These are phyloP conservation scores for Paramecium caudatum DNA, from an alignment of 73 alveolate species.

Conservation along the genomic window DNA sequence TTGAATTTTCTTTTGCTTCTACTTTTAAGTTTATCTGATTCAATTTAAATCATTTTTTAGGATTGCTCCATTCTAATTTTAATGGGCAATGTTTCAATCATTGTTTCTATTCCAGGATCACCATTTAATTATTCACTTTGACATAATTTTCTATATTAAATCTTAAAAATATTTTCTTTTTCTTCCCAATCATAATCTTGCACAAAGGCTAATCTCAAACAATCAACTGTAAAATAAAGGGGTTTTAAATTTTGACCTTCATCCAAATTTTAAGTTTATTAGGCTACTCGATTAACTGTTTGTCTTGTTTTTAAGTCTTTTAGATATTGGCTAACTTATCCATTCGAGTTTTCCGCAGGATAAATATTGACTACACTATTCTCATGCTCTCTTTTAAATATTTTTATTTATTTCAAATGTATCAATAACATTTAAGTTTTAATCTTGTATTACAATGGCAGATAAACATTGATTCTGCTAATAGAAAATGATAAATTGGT, in stretches of 20 bases:
- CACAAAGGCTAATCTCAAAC: conserved; percentile 75
- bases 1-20: conserved; percentile 27
- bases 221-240: conserved; percentile 63
- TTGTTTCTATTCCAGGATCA: conserved; percentile 69
- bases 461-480: conserved; percentile 22
- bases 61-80: conserved; percentile 63
- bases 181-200: conserved; percentile 77
- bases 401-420: conserved; percentile 53
- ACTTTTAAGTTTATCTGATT: neutral
- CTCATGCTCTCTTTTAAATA: conserved; percentile 70
- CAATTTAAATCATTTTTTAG: neutral
- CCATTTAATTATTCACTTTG: conserved; percentile 35
- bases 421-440: conserved; percentile 29
- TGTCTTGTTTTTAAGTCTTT: conserved; percentile 50
- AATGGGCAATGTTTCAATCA: conserved; percentile 57
- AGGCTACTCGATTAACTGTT: conserved; percentile 50
- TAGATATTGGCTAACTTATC: conserved; percentile 47
- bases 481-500: conserved; percentile 54
- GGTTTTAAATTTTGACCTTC: conserved; percentile 67
- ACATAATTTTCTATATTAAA: conserved; percentile 67
- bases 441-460: conserved; percentile 44
- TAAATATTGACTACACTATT: conserved; percentile 57
- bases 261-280: conserved; percentile 1
- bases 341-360: conserved; percentile 1
- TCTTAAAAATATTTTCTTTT: conserved; percentile 69